Base-by-base conservation (phyloP, 257 asterid genomes). In the Solanum gandarillasii region DNA sequence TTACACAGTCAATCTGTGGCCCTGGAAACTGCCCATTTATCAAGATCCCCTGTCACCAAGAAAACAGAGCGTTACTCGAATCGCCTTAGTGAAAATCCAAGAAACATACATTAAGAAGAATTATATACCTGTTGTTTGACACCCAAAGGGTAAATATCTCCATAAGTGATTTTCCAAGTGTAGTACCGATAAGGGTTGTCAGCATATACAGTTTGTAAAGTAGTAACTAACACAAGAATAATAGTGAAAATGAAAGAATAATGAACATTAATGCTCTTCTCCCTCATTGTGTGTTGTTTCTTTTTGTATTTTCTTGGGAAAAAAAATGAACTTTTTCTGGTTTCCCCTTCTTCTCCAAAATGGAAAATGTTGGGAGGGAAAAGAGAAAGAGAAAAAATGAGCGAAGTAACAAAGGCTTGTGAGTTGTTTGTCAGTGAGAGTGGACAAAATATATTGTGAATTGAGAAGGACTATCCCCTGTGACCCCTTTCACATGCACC, bases 11-110 rank as follows among this genome's bases (percentile, higher is more conserved):
- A 86, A 95, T 95, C 74, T 94, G 95, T 87, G 99, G 99, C 86
- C 98, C 99, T n/a, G 98, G 99, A 89, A 95, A 97, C 94, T 95
- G 98, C 74, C 98, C 98, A 87, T 97, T 97, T 48, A 97, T 95
- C 96, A 95, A 90, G 87, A 97, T 95, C 7, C 95, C 99, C 99
- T 97, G 95, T 93, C 68, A 81, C 29, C 10, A 48, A 21, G 31
- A 27, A 46, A 79, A 9, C 85, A 79, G 25, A 27, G 18, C 23
- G 3, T 78, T 78, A 41, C 2, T 73, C 5, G 11, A 46, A 46
- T 9, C 6, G 32, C 84, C 62, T 25, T 1, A n/a, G 55, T n/a
- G 32, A 76, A 29, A 39, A 39, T 78, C 38, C 62, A 60, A 52
- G 48, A 82, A 86, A 83, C 67, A 9, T 46, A 43, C 25, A 46